Conservation (phyloP, 331 rosid genomes). For the Rhamnella rubrinervis region DNA sequence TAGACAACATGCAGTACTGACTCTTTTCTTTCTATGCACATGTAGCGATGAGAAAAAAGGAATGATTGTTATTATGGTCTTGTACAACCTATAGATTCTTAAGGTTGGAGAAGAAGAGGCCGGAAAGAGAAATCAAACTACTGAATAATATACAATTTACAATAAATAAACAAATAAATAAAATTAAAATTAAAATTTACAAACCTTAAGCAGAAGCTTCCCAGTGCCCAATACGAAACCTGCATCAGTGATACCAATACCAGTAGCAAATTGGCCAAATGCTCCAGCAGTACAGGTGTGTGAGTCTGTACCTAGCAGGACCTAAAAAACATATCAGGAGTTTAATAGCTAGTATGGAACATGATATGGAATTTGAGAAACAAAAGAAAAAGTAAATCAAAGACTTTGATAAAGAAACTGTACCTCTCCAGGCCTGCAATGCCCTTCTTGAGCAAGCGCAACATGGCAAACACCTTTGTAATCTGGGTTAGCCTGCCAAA, state of each 20-base stretch:
- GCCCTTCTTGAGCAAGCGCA: conserved; percentile 99
- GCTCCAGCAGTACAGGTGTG: conserved; percentile 99
- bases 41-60: too few relatives aligned
- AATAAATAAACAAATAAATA: not conserved
- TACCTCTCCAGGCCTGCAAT: conserved; percentile 99
- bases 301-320: conserved; percentile 94
- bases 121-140: not conserved
- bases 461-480: conserved; percentile 96
- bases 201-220: conserved; percentile 87
- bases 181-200: not conserved
- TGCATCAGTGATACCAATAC: conserved; percentile 95
- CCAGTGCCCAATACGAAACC: conserved; percentile 93
- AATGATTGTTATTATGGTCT: too few relatives aligned
- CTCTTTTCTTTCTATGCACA: too few relatives aligned
- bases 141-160: not conserved
- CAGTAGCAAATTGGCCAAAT: conserved; percentile 96
- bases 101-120: too few relatives aligned
- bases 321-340: conserved; percentile 39
- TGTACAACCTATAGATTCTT: too few relatives aligned
- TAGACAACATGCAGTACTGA: too few relatives aligned
- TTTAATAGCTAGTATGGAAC: conserved; percentile 20
- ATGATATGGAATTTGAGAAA: conserved; percentile 4
- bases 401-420: conserved; percentile 12
- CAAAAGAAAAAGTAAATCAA: conserved; percentile 1
- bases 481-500: conserved; percentile 83